Evolutionary conservation across 805 yeast species (phyloP), one percentile per base, ranked within the genome.

Genomic region (Candida koratica): DNA sequence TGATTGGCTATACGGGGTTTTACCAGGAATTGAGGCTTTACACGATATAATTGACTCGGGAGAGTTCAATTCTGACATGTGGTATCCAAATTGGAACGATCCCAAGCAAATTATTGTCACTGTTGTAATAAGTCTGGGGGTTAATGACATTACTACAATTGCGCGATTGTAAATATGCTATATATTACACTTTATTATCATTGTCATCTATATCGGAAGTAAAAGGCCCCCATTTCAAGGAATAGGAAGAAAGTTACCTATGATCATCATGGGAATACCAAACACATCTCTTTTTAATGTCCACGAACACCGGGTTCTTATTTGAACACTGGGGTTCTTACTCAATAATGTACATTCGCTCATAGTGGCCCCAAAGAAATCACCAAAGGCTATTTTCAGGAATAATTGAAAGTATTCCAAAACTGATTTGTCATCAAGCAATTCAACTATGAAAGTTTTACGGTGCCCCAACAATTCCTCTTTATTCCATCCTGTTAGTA

Each of bases 231-330:
- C 16, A 7, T 17, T 19, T 12, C 64, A 68, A 32, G 77, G 43
- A 17, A 86, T 81, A 0, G 97, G 97, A 48, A 90, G 66, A 55
- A 90, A 90, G 54, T 87, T 93, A 12, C 96, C 97, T 22, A 90
- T 75, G 15, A 93, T 82, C 95, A 90, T 89, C 87, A 93, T 82
- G 11, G 98, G 98, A 36, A 90, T 81, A 6, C 96, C 97, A 61
- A 93, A 90, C 12, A 90, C 94, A 55, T 90, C 97, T 55, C 97
- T 69, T 53, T 89, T 88, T 45, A 93, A 64, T 1, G 97, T 93
- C 95, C 96, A 86, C 50, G 84, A 81, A 49, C 95, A 81, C 18
- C 86, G 77, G 0, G 97, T 85, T 34, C 81, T 69, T 31, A 90
- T 74, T 37, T 75, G 74, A 10, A 69, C 69, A 17, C 67, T 64